phyloP scores from a whole-genome alignment of 2,329 filamentous ascomycete genomes.

The Microsporum audouinii region DNA sequence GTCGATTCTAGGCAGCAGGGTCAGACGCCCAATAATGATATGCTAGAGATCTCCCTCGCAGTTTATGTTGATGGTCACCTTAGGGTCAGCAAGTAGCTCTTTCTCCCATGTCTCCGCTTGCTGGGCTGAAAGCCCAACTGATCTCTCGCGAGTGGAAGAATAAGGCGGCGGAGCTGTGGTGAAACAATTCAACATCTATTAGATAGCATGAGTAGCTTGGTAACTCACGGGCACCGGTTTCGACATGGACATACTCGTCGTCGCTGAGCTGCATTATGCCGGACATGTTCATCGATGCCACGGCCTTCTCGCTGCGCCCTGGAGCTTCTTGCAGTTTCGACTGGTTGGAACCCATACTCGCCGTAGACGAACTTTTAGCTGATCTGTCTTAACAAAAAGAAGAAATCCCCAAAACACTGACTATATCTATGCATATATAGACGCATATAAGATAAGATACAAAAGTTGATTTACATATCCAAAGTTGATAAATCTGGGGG shows the following conservation, averaged over 20 bases:
- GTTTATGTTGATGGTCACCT: slow-evolving; percentile 13
- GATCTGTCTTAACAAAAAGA: background rate
- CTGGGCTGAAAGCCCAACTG: slow-evolving; percentile 15
- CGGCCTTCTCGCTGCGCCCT: background rate
- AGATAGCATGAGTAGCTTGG: background rate
- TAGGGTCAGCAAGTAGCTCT: slow-evolving; percentile 19
- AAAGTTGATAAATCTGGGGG: no score
- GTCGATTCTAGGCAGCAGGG: slow-evolving; percentile 43
- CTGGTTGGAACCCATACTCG: background rate
- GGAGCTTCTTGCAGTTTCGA: background rate
- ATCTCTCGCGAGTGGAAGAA: slow-evolving; percentile 8
- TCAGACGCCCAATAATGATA: background rate
- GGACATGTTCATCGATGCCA: background rate
- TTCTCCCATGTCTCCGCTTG: slow-evolving; percentile 20
- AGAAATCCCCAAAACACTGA: background rate
- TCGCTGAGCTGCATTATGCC: background rate
- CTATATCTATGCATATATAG: background rate
- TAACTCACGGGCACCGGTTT: background rate
- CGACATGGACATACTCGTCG: background rate
- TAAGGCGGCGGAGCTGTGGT: background rate
- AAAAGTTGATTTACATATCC: background rate
- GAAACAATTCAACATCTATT: background rate
- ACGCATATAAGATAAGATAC: background rate
- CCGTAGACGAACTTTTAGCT: background rate
- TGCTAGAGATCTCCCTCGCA: background rate